phyloP scores from a whole-genome alignment of 352 stramenopile genomes.

The Phytopythium kandeliae region DNA sequence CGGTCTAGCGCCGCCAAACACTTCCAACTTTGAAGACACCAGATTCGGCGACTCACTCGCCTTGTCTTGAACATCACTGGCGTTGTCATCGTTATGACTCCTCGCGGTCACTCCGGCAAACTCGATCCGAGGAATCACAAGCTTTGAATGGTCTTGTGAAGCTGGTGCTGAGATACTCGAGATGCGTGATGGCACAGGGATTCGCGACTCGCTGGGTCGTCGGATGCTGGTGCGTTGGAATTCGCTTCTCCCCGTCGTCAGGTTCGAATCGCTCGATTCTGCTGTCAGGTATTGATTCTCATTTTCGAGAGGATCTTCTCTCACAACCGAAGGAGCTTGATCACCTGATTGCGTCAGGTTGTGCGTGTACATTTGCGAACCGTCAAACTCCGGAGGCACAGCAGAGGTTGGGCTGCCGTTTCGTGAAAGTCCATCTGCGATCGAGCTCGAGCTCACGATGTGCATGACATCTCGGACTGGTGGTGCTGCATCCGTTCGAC shows the following conservation, averaged over 20 bases:
- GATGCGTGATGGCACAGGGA: background rate
- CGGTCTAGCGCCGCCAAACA: background rate
- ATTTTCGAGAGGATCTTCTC: background rate
- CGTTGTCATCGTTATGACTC: background rate
- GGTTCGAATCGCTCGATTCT: background rate
- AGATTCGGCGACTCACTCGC: background rate
- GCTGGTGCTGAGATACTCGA: background rate
- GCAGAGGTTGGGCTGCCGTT: background rate
- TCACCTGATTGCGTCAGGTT: background rate
- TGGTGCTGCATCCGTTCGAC: too few species aligned
- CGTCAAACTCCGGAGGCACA: constrained; percentile 2
- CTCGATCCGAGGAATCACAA: background rate
- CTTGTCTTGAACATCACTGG: background rate
- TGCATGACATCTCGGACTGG: too few species aligned
- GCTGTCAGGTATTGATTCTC: background rate
- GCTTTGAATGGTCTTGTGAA: background rate
- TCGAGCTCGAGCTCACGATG: too few species aligned
- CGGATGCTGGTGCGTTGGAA: background rate
- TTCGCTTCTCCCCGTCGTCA: background rate
- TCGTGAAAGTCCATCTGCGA: background rate
- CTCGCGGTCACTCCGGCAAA: background rate
- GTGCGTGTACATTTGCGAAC: constrained; percentile 1
- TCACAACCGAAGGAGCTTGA: background rate
- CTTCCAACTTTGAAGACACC: background rate
- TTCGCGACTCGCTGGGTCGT: background rate